A percentile compares a stretch with the other conserved stretches of the same genome.
Evolutionary conservation across 1,139 yeast species (phyloP).

Genomic region (Trichomonascaceae sp.): DNA sequence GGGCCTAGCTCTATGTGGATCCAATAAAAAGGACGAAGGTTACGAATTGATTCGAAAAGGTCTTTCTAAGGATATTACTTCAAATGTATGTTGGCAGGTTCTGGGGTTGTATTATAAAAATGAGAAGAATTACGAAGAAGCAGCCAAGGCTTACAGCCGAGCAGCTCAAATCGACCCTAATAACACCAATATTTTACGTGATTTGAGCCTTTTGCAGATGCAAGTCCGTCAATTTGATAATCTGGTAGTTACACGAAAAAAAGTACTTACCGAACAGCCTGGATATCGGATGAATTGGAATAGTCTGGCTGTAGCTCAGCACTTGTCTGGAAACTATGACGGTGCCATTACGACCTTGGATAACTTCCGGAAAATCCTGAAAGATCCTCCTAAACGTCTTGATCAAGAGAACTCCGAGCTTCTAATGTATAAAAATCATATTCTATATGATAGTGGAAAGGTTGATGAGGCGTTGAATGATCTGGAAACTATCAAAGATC

Average conservation of each 20-base stretch:
- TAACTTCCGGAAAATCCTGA: conserved; percentile 68
- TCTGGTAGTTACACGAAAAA: conserved; percentile 57
- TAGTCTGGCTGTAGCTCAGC: conserved; percentile 79
- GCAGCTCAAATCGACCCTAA: conserved; percentile 75
- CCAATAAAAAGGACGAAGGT: conserved; percentile 58
- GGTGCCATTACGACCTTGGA: conserved; percentile 67
- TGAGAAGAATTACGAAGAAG: conserved; percentile 63
- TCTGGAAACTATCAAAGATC: conserved; percentile 46
- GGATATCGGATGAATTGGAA: conserved; percentile 94
- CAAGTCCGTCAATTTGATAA: conserved; percentile 71
- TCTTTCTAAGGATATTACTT: conserved; percentile 44
- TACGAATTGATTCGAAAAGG: conserved; percentile 58
- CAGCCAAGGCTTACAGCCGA: conserved; percentile 73
- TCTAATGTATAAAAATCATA: conserved; percentile 61
- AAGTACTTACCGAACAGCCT: conserved; percentile 66
- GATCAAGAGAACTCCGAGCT: conserved; percentile 77
- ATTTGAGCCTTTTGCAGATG: conserved; percentile 70
- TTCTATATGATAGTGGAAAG: conserved; percentile 61
- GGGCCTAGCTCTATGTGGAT: conserved; percentile 58
- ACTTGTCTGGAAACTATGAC: conserved; percentile 58
- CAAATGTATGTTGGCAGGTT: conserved; percentile 76
- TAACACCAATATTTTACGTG: conserved; percentile 75
- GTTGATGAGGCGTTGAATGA: conserved; percentile 56
- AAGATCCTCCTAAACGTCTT: conserved; percentile 50
- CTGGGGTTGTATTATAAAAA: conserved; percentile 78